Base-by-base conservation (phyloP, 2,329 filamentous ascomycete genomes). In the Fusarium acutatum region DNA sequence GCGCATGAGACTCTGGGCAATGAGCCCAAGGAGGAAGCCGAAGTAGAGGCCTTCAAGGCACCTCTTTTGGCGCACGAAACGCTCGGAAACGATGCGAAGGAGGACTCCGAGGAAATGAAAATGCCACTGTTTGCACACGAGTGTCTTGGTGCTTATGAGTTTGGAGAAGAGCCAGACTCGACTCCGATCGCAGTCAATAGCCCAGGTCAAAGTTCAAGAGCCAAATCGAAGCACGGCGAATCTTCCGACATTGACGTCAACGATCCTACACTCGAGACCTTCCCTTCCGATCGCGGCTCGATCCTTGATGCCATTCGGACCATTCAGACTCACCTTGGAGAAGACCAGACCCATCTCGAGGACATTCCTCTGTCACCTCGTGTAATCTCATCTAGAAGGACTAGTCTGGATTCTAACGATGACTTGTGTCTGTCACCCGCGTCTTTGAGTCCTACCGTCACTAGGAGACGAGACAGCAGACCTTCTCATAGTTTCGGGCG, bases 51-150 rank as follows among this genome's bases (percentile, higher is more conserved):
- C 44, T 79, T 79, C 17, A 69, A 68, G 35, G 54, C 63, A 32
- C 64, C 72, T 20, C 67, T 69, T 35, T 47, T 69, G 47, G 67
- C 66, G 15, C 67, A 69, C 13, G 67, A 69, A 50, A 65, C 67
- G 40, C 67, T 70, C 18, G 59, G 32, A 34, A 61, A 53, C 20
- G 64, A 64, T 44, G 28, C 12, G 24, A 72, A 70, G 37, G 71
- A 73, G 20, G 67, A 71, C 22, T 56, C 65, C 38, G 60, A 77
- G 30, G 72, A 76, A 14, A 54, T 78, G 37, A 77, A 79, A 54
- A 81, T 82, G 3, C 85, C 86, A 2, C 79, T 87, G 10, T 87
- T 87, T 69, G 81, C 86, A 8, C 86, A 88, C 63, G 86, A 88
- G 72, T 82, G 81, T 40, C 80, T 84, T 38, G 85, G 85, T 15